Conservation (phyloP, 2,329 filamentous ascomycete species). For the Nigrospora oryzae region DNA sequence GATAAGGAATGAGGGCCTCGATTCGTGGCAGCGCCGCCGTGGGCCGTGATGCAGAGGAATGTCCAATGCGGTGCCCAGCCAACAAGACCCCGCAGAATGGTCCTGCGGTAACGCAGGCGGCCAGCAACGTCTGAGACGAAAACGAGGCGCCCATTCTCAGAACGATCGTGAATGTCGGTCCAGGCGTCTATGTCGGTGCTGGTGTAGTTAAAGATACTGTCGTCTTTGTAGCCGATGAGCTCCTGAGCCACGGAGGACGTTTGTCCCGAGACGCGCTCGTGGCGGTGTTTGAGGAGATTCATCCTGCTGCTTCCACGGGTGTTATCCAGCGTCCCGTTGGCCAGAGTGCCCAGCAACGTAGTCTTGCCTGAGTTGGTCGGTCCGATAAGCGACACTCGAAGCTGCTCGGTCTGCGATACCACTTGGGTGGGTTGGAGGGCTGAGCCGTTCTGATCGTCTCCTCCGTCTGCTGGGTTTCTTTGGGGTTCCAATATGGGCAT, state of each 20-base stretch:
- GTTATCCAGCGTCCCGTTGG: slow-evolving; percentile 83
- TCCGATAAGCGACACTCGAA: slow-evolving; percentile 80
- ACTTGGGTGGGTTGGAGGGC: slow-evolving; percentile 25
- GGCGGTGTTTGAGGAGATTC: slow-evolving; percentile 82
- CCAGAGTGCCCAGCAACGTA: slow-evolving; percentile 78
- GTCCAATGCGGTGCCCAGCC: slow-evolving; percentile 97
- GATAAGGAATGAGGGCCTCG: slow-evolving; percentile 35
- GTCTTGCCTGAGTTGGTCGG: slow-evolving; percentile 91
- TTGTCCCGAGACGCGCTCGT: slow-evolving; percentile 84
- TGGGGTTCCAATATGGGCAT: slow-evolving; percentile 54
- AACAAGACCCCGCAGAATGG: slow-evolving; percentile 80
- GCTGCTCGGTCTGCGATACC: slow-evolving; percentile 58
- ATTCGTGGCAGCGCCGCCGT: slow-evolving; percentile 47
- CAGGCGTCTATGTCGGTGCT: slow-evolving; percentile 83
- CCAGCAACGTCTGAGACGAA: slow-evolving; percentile 91
- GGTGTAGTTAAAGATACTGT: slow-evolving; percentile 69
- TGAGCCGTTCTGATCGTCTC: not conserved
- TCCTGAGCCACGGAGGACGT: slow-evolving; percentile 95
- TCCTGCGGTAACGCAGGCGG: slow-evolving; percentile 80
- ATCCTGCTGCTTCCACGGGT: slow-evolving; percentile 84
- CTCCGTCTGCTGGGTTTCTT: slow-evolving; percentile 6
- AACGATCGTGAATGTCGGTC: slow-evolving; percentile 83
- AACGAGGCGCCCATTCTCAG: slow-evolving; percentile 66
- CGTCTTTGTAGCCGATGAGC: slow-evolving; percentile 70
- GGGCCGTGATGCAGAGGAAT: slow-evolving; percentile 76